A percentile compares a stretch with the other conserved stretches of the same genome.
Conservation (phyloP, 371 early-diverging fungal genomes). For the Saksenaea oblongispora region DNA sequence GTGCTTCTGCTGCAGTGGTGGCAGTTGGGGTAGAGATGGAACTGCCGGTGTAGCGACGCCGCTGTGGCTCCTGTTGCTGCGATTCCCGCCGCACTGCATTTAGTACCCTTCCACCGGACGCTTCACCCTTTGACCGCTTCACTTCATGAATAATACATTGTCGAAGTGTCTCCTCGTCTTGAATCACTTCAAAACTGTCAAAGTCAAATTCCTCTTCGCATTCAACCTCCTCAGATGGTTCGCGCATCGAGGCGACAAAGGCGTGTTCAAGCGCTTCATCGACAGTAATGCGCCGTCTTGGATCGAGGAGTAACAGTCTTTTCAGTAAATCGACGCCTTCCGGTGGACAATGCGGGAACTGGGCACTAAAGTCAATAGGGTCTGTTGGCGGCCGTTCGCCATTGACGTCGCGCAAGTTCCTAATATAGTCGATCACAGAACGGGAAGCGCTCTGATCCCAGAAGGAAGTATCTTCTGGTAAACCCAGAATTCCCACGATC, state of each 20-base stretch:
- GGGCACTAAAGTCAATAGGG: slow-evolving; percentile 37
- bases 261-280: slow-evolving; percentile 78
- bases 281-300: slow-evolving; percentile 79
- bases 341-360: slow-evolving; percentile 59
- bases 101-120: background rate
- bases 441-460: slow-evolving; percentile 42
- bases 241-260: slow-evolving; percentile 69
- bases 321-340: slow-evolving; percentile 76
- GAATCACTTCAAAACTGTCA: slow-evolving; percentile 46
- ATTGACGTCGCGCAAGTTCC: slow-evolving; percentile 51
- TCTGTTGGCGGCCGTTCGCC: slow-evolving; percentile 50
- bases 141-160: slow-evolving; percentile 46
- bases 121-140: slow-evolving; percentile 15
- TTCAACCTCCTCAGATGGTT: slow-evolving; percentile 43
- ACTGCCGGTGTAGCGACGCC: slow-evolving; percentile 45
- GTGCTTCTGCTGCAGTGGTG: slow-evolving; percentile 32
- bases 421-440: slow-evolving; percentile 43
- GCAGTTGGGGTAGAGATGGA: slow-evolving; percentile 43
- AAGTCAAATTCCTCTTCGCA: slow-evolving; percentile 41
- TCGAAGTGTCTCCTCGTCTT: slow-evolving; percentile 38
- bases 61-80: slow-evolving; percentile 6
- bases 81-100: background rate
- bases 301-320: slow-evolving; percentile 83
- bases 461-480: slow-evolving; percentile 81
- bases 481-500: slow-evolving; percentile 93